A percentile compares a stretch with the other conserved stretches of the same genome.
These are phyloP conservation scores for Boletus subcaerulescens DNA, from an alignment of 768 basidiomycete genomes.

Conservation along the genomic window DNA sequence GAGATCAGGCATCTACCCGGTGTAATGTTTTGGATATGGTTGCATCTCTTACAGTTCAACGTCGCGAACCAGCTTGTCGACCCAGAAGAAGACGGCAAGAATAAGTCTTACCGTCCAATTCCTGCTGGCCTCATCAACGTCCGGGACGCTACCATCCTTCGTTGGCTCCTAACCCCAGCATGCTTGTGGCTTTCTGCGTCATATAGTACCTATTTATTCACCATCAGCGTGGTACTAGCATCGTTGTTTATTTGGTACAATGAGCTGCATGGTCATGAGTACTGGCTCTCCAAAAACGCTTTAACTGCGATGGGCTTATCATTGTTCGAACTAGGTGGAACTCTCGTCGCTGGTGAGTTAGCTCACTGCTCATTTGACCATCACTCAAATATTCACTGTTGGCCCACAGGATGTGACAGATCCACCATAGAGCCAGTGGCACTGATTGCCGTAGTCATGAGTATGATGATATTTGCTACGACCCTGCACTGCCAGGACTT, in stretches of 20 bases:
- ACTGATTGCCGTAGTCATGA: slow-evolving; percentile 31
- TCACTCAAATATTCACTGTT: slow-evolving; percentile 1
- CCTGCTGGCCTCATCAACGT: slow-evolving; percentile 43
- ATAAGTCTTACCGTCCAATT: slow-evolving; percentile 45
- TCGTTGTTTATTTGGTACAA: slow-evolving; percentile 38
- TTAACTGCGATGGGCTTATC: slow-evolving; percentile 38
- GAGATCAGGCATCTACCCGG: slow-evolving; percentile 20
- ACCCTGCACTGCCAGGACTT: slow-evolving; percentile 37
- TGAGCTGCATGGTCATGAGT: slow-evolving; percentile 28
- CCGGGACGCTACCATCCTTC: slow-evolving; percentile 34
- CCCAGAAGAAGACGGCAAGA: slow-evolving; percentile 41
- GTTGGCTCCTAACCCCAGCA: slow-evolving; percentile 35
- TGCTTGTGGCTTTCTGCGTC: slow-evolving; percentile 37
- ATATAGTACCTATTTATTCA: slow-evolving; percentile 31
- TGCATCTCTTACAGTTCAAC: slow-evolving; percentile 46
- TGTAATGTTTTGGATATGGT: slow-evolving; percentile 43
- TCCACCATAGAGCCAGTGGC: slow-evolving; percentile 23
- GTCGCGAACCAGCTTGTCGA: slow-evolving; percentile 42
- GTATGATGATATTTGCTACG: slow-evolving; percentile 33
- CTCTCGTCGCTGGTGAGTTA: slow-evolving; percentile 34
- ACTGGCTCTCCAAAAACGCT: slow-evolving; percentile 35
- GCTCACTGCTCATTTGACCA: neutral
- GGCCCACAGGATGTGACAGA: slow-evolving; percentile 22
- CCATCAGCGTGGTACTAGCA: slow-evolving; percentile 30
- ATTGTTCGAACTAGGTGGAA: slow-evolving; percentile 38